Evolutionary conservation across 371 early-diverging fungal species (phyloP).

Genomic region (Apophysomyces elegans): DNA sequence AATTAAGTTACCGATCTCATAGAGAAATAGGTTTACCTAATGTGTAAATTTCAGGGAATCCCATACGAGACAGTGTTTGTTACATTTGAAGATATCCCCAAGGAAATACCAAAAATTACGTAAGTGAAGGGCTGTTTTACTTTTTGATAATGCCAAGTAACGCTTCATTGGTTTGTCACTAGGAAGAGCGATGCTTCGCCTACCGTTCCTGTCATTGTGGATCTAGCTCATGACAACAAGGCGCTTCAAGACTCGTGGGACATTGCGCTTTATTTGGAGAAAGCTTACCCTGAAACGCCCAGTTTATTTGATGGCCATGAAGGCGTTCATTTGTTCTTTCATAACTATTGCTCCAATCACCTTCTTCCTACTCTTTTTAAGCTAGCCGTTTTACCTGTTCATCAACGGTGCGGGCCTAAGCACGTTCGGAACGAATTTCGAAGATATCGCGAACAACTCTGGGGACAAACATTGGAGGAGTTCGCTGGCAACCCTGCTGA

Average conservation of each 20-base stretch:
- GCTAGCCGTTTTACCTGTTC: conserved; percentile 13
- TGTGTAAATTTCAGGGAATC: conserved; percentile 13
- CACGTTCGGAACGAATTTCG: conserved; percentile 13
- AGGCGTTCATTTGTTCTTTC: conserved; percentile 24
- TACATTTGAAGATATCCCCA: conserved; percentile 9
- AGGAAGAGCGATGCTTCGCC: conserved; percentile 17
- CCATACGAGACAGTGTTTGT: conserved; percentile 20
- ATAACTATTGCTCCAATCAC: conserved; percentile 16
- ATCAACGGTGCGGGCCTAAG: not conserved
- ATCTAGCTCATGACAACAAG: conserved; percentile 14
- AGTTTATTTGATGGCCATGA: conserved; percentile 8
- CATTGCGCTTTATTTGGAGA: conserved; percentile 25
- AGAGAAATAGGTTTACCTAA: no score
- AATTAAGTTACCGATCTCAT: not conserved
- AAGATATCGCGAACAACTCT: conserved; percentile 9
- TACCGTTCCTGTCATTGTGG: conserved; percentile 25
- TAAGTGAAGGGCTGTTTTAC: not conserved
- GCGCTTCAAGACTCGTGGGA: conserved; percentile 27
- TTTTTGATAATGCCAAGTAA: no score
- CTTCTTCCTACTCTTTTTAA: conserved; percentile 13
- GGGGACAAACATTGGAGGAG: conserved; percentile 14
- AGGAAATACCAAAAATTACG: conserved; percentile 20
- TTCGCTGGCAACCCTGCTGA: conserved; percentile 20
- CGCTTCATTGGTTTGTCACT: not conserved
- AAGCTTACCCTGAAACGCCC: conserved; percentile 21